phyloP scores from a whole-genome alignment of 2,329 filamentous ascomycete genomes.

The Nemania serpens region DNA sequence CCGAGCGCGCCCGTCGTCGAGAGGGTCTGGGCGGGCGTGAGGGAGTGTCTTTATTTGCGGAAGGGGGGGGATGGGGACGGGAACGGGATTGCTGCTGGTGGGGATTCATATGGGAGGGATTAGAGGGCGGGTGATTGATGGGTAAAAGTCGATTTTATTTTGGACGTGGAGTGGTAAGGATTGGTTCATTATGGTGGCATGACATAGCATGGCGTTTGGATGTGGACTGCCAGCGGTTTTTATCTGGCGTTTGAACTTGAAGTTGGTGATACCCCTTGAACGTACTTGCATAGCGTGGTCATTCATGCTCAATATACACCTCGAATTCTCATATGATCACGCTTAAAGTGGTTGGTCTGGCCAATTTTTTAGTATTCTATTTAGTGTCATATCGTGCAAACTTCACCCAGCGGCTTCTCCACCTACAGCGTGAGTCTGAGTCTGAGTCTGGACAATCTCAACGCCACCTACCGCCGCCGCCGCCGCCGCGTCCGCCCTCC shows the following conservation, averaged over 20 bases:
- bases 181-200: background rate
- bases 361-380: too few species aligned
- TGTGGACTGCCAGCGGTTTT: background rate
- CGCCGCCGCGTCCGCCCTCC: conserved; percentile 27
- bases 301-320: conserved; percentile 1
- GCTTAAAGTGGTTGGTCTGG: background rate
- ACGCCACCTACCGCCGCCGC: conserved; percentile 44
- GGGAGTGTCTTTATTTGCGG: conserved; percentile 72
- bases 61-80: conserved; percentile 30
- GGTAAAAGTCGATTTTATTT: background rate
- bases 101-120: conserved; percentile 1
- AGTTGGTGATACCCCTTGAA: conserved; percentile 23
- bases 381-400: background rate
- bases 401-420: conserved; percentile 31
- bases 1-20: conserved; percentile 78
- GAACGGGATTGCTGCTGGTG: conserved; percentile 5
- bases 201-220: conserved; percentile 7
- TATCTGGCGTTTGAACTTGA: conserved; percentile 1
- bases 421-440: conserved; percentile 32
- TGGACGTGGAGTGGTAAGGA: background rate
- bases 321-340: background rate
- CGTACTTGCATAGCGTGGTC: background rate
- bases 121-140: background rate
- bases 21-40: conserved; percentile 85
- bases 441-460: conserved; percentile 2